phyloP scores from a whole-genome alignment of 2,329 filamentous ascomycete species.

The Scolecobasidium constrictum region DNA sequence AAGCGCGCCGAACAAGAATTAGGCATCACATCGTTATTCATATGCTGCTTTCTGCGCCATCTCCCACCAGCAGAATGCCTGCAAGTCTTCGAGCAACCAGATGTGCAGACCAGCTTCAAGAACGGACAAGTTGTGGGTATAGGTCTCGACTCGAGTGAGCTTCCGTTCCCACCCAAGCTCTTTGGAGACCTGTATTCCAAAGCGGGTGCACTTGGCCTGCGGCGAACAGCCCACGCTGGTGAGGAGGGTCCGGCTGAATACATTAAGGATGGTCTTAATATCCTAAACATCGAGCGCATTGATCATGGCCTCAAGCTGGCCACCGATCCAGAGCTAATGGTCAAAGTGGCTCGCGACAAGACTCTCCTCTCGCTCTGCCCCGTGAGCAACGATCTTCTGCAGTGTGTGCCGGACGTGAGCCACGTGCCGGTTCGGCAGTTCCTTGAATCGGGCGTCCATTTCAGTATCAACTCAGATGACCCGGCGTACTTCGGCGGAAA shows the following conservation, averaged over 20 bases:
- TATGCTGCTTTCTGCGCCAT: slow-evolving; percentile 64
- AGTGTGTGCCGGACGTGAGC: slow-evolving; percentile 41
- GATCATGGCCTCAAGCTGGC: slow-evolving; percentile 62
- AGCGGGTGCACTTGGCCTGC: slow-evolving; percentile 42
- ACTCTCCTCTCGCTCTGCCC: slow-evolving; percentile 63
- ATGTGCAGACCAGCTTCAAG: slow-evolving; percentile 33
- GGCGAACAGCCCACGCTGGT: slow-evolving; percentile 63
- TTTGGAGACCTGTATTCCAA: slow-evolving; percentile 52
- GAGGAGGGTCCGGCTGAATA: slow-evolving; percentile 63
- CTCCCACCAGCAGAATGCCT: slow-evolving; percentile 49
- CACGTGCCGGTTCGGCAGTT: slow-evolving; percentile 53
- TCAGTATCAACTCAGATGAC: slow-evolving; percentile 66
- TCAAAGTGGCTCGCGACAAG: slow-evolving; percentile 43
- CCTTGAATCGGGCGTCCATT: slow-evolving; percentile 51
- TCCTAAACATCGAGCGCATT: slow-evolving; percentile 53
- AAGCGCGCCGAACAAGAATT: slow-evolving; percentile 49
- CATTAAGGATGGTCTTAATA: slow-evolving; percentile 52
- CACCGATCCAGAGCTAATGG: slow-evolving; percentile 48
- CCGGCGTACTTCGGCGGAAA: slow-evolving; percentile 62
- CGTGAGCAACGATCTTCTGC: slow-evolving; percentile 57
- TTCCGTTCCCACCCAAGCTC: slow-evolving; percentile 33
- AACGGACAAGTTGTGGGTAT: slow-evolving; percentile 49
- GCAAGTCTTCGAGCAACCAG: slow-evolving; percentile 33
- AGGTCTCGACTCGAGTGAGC: slow-evolving; percentile 54
- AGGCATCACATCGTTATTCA: slow-evolving; percentile 54